Conservation (phyloP, 1,284 basidiomycete species). For the Sporisorium exsertum region DNA sequence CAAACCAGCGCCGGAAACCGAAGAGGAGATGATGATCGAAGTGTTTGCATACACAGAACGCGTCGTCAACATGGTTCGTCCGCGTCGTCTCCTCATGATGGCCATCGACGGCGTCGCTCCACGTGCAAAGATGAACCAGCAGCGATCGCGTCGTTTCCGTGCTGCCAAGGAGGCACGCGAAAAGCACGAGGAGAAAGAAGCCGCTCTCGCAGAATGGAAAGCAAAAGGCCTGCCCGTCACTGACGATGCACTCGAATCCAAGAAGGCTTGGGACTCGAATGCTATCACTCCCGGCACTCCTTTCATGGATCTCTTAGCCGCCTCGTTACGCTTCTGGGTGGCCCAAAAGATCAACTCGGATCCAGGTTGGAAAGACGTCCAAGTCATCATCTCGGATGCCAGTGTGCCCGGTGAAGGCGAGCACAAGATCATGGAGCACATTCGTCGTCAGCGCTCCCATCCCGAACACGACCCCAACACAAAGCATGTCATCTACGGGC, state of each 20-base stretch:
- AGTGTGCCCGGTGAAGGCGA: slow-evolving; percentile 98
- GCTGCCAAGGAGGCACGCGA: slow-evolving; percentile 93
- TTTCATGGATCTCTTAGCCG: slow-evolving; percentile 93
- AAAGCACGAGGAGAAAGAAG: slow-evolving; percentile 85
- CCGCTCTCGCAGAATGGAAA: slow-evolving; percentile 86
- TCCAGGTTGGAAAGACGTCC: slow-evolving; percentile 84
- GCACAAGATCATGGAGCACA: slow-evolving; percentile 99
- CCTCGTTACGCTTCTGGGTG: slow-evolving; percentile 94
- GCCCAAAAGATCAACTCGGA: slow-evolving; percentile 94
- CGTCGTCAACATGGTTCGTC: slow-evolving; percentile 95
- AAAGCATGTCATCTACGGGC: slow-evolving; percentile 94
- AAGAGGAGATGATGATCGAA: slow-evolving; percentile 99
- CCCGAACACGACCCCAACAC: slow-evolving; percentile 93
- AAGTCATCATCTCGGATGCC: slow-evolving; percentile 97
- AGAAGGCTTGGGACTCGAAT: slow-evolving; percentile 95
- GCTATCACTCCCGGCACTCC: slow-evolving; percentile 98
- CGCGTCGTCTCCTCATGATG: slow-evolving; percentile 95
- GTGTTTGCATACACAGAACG: slow-evolving; percentile 97
- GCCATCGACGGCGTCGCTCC: slow-evolving; percentile 99
- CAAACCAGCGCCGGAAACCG: slow-evolving; percentile 88
- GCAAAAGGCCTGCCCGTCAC: slow-evolving; percentile 87
- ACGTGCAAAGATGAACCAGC: slow-evolving; percentile 99
- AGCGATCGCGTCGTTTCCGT: slow-evolving; percentile 93
- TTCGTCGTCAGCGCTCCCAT: slow-evolving; percentile 88
- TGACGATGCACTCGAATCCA: slow-evolving; percentile 80